These are phyloP conservation scores for Cystofilobasidium capitatum DNA, from an alignment of 768 basidiomycete species.

Conservation along the genomic window DNA sequence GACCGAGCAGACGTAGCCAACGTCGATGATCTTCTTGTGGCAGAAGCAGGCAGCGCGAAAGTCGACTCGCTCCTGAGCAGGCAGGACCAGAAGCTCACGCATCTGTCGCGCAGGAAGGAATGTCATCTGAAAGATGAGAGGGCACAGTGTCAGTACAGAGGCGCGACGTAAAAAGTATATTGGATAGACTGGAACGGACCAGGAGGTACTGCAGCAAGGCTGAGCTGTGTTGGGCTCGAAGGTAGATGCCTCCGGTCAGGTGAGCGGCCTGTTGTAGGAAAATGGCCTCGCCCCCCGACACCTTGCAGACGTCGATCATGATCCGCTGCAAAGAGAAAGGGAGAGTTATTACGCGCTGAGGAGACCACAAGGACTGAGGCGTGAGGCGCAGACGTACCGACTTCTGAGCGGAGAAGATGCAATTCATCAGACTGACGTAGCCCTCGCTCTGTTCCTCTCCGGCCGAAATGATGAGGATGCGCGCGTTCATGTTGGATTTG, in stretches of 20 bases:
- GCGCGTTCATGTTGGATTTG: conserved; percentile 42
- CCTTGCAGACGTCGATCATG: conserved; percentile 89
- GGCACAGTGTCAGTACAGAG: neutral
- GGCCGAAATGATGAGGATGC: conserved; percentile 73
- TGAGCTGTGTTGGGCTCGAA: conserved; percentile 66
- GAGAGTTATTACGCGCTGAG: neutral
- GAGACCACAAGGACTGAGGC: neutral
- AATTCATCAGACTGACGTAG: conserved; percentile 98
- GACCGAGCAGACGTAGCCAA: conserved; percentile 97
- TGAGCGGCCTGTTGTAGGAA: conserved; percentile 97
- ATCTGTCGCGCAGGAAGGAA: conserved; percentile 63
- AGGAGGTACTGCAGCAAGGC: conserved; percentile 87
- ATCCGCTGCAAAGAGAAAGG: conserved; percentile 57
- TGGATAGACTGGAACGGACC: conserved; percentile 42
- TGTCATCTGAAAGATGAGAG: conserved; percentile 55
- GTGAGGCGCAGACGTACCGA: conserved; percentile 50
- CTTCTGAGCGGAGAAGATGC: conserved; percentile 98
- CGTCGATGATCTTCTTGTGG: conserved; percentile 90
- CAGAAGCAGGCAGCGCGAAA: conserved; percentile 98
- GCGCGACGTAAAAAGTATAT: conserved; percentile 13
- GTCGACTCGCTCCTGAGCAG: conserved; percentile 89
- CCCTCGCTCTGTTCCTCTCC: conserved; percentile 59
- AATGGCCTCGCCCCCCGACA: conserved; percentile 78
- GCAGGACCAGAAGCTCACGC: conserved; percentile 66
- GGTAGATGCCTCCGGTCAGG: conserved; percentile 87